Evolutionary conservation across 257 asterid genomes (phyloP).

Genomic region (Lantana camara): DNA sequence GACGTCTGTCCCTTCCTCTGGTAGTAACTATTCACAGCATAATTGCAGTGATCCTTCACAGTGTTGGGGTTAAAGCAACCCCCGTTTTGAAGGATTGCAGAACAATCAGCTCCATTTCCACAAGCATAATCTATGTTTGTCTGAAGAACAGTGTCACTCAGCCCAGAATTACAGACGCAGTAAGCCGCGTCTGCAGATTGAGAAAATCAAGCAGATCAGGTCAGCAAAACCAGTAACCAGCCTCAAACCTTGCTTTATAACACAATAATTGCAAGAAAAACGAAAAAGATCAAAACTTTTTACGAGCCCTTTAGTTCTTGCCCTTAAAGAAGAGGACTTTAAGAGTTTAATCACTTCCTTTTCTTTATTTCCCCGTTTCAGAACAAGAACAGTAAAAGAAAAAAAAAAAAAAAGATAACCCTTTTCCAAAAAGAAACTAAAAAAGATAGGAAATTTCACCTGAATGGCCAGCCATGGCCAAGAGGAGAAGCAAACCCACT

Average conservation of each 20-base stretch:
- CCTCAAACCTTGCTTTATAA: not conserved
- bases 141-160: conserved; percentile 51
- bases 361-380: no score
- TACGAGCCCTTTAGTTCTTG: no score
- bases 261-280: not conserved
- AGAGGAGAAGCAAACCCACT: conserved; percentile 46
- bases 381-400: conserved; percentile 27
- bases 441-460: conserved; percentile 28
- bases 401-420: no score
- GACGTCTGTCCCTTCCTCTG: conserved; percentile 52
- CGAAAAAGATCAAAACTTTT: not conserved
- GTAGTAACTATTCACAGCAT: conserved; percentile 87
- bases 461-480: conserved; percentile 55
- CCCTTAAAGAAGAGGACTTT: not conserved
- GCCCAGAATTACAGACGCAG: conserved; percentile 68
- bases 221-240: conserved; percentile 3
- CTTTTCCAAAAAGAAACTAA: no score
- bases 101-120: conserved; percentile 81
- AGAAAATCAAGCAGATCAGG: conserved; percentile 29
- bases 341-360: no score
- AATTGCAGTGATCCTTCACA: conserved; percentile 74
- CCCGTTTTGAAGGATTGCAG: conserved; percentile 56
- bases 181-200: conserved; percentile 55
- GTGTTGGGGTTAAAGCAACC: conserved; percentile 77
- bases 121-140: conserved; percentile 85